phyloP scores from a whole-genome alignment of 148 eudicot genomes.

The Nepenthes gracilis region DNA sequence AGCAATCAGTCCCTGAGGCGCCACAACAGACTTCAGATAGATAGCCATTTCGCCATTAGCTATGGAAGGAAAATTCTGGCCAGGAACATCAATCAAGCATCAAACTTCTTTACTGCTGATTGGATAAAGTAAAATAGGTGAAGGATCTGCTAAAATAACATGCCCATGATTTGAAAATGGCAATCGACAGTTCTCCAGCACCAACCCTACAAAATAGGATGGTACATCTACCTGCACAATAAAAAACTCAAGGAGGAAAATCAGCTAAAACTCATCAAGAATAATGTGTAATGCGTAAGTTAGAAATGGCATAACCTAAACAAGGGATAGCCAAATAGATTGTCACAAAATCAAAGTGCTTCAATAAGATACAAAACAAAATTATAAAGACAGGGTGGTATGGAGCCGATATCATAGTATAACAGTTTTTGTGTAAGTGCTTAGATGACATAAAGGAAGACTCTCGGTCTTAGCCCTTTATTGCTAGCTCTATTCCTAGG shows the following conservation, averaged over 20 bases:
- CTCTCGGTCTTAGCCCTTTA: no score
- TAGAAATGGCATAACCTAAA: no score
- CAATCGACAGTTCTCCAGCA: slow-evolving; percentile 68
- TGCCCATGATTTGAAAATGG: slow-evolving; percentile 76
- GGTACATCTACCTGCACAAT: slow-evolving; percentile 62
- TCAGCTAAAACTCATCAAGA: neutral
- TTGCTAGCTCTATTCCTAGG: no score
- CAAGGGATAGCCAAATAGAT: no score
- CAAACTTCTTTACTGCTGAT: slow-evolving; percentile 81
- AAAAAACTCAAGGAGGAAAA: neutral
- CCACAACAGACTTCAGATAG: slow-evolving; percentile 65
- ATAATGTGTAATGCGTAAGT: no score
- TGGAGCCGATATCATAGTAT: no score
- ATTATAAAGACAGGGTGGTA: no score
- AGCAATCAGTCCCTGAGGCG: slow-evolving; percentile 40
- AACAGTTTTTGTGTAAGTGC: no score
- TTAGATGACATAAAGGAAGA: no score
- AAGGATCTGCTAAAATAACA: slow-evolving; percentile 68
- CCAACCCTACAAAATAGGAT: slow-evolving; percentile 76
- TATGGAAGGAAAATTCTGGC: slow-evolving; percentile 72
- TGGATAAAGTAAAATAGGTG: slow-evolving; percentile 61
- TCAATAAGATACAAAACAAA: no score
- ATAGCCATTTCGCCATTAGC: slow-evolving; percentile 72
- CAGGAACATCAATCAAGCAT: slow-evolving; percentile 88
- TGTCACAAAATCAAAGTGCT: no score